Percentiles rank a stretch among this genome's conserved stretches.
These are phyloP conservation scores for Beta lomatogona DNA, from an alignment of 179 eudicot genomes.

Conservation along the genomic window DNA sequence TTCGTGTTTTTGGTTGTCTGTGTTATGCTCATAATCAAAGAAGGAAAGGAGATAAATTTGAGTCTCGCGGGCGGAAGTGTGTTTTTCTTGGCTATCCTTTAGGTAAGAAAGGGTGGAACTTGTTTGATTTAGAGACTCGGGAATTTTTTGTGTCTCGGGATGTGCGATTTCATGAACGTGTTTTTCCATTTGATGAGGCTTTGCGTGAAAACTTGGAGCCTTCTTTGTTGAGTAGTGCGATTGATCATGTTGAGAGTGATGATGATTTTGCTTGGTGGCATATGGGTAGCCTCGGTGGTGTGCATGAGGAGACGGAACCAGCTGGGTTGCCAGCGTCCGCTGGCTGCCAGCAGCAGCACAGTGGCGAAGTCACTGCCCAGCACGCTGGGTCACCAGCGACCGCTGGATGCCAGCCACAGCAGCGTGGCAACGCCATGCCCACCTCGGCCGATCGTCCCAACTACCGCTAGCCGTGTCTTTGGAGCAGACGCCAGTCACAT, in stretches of 20 bases:
- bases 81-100: constrained; percentile 2
- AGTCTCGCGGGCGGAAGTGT: neutral
- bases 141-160: neutral
- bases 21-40: neutral
- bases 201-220: neutral
- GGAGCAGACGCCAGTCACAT: neutral
- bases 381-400: too few relatives aligned
- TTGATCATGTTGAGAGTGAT: too few relatives aligned
- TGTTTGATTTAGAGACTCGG: neutral
- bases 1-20: neutral
- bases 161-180: neutral
- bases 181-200: neutral
- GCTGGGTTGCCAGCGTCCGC: neutral
- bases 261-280: neutral
- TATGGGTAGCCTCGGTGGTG: neutral
- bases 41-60: neutral
- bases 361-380: too few relatives aligned
- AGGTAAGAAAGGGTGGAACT: neutral
- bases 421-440: too few relatives aligned
- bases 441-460: too few relatives aligned
- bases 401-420: too few relatives aligned
- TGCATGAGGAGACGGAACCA: neutral
- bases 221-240: neutral
- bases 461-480: too few relatives aligned
- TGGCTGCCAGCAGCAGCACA: neutral